phyloP scores from a whole-genome alignment of 140 eudicot species.

The Oenanthe javanica region DNA sequence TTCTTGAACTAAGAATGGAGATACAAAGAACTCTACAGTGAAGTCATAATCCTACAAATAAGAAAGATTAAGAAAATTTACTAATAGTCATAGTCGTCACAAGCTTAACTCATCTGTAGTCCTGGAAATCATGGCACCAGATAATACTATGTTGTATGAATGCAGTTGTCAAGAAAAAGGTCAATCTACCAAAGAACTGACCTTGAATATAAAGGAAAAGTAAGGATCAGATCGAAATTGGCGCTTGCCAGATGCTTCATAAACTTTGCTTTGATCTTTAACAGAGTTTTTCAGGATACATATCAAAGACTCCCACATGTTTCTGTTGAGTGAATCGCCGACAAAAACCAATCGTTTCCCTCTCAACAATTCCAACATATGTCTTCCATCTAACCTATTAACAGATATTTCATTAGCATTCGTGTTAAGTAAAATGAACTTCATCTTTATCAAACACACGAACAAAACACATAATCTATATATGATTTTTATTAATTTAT shows the following conservation, averaged over 20 bases:
- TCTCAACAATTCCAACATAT: conserved; percentile 44
- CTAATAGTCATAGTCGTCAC: background rate
- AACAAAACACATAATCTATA: background rate
- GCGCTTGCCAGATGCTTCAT: conserved; percentile 63
- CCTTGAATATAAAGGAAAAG: conserved; percentile 69
- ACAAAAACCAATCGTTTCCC: conserved; percentile 61
- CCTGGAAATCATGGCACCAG: background rate
- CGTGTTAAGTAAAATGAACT: background rate
- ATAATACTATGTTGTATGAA: background rate
- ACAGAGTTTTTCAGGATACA: conserved; percentile 68
- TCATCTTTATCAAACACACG: background rate
- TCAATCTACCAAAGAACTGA: conserved; percentile 18
- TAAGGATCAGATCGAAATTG: conserved; percentile 70
- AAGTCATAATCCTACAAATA: conserved; percentile 42
- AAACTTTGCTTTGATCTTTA: conserved; percentile 64
- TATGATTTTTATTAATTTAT: background rate
- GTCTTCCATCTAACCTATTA: conserved; percentile 41
- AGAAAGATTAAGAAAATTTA: background rate
- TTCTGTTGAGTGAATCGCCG: conserved; percentile 60
- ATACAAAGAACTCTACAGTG: conserved; percentile 49
- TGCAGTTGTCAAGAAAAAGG: background rate
- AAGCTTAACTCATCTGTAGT: background rate
- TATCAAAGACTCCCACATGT: conserved; percentile 58
- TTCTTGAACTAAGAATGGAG: conserved; percentile 69
- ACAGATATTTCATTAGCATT: background rate